phyloP scores from a whole-genome alignment of 2,329 filamentous ascomycete species.

The Cladophialophora psammophila region DNA sequence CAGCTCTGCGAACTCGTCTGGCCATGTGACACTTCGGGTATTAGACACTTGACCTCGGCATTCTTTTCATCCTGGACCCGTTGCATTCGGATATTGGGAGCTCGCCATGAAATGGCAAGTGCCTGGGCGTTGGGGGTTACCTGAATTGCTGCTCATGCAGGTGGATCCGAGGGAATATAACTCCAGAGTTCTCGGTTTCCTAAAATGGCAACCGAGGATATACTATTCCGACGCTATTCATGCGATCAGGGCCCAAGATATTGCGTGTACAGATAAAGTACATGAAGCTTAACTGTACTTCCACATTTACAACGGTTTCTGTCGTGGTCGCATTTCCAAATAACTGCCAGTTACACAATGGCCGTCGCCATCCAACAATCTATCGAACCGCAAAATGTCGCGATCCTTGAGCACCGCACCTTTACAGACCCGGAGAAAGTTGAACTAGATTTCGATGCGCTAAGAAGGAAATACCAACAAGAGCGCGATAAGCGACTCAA shows the following conservation, averaged over 20 bases:
- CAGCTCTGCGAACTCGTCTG: not conserved
- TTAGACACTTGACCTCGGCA: not conserved
- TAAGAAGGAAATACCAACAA: constrained; percentile 28
- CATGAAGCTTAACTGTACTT: not conserved
- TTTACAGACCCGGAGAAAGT: not conserved
- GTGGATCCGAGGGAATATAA: not conserved
- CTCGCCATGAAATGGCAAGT: not conserved
- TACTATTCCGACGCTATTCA: not conserved
- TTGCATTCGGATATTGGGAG: not conserved
- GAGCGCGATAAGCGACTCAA: constrained; percentile 31
- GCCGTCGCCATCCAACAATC: constrained; percentile 1
- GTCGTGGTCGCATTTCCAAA: not conserved
- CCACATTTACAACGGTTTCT: not conserved
- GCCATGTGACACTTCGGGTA: not conserved
- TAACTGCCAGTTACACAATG: not conserved
- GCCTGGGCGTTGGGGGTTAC: not conserved
- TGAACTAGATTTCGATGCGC: constrained; percentile 22
- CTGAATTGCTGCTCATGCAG: not conserved
- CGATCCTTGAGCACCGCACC: not conserved
- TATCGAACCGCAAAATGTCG: not conserved
- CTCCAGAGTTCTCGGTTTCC: not conserved
- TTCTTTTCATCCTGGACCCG: not conserved
- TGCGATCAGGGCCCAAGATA: not conserved
- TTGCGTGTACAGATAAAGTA: not conserved
- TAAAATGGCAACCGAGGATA: constrained; percentile 4